Base-by-base conservation (phyloP, 768 basidiomycete genomes). In the Tricholoma furcatifolium region DNA sequence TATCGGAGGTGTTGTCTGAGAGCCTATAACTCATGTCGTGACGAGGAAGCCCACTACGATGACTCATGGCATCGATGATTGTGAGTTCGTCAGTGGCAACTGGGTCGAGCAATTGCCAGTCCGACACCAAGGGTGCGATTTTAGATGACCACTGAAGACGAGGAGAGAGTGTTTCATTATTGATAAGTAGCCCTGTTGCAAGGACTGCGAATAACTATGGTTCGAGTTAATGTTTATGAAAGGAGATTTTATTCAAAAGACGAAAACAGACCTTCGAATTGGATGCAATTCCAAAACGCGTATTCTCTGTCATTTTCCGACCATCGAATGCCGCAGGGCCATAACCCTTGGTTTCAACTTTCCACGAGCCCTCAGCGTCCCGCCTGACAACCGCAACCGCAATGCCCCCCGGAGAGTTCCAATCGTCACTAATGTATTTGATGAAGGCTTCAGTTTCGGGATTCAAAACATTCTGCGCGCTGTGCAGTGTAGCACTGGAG, bases 321-420 rank as follows among this genome's bases (percentile, higher is more conserved):
- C 62, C 62, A 43, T 61, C 58, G 4, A 41, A 34, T 6, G 53
- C 52, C 3, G 67, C 65, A 12, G 31, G 50, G 6, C 67, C 67
- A 41, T 66, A 67, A 4, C 66, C 66, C 55, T 66, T 65, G 5
- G 60, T 64, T 47, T 67, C 66, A 27, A 64, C 54, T 11, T 56
- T 57, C 65, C 65, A 69, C 11, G 52, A 54, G 12, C 62, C 61
- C 11, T 57, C 53, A 9, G 50, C 57, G 20, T 59, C 55, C 48
- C 56, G 59, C 43, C 55, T 58, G 1, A 66, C 66, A 18, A 67
- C 59, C 9, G 66, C 67, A 17, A 69, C 51, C 5, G 60, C 58
- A 11, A 65, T 52, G 7, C 67, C 68, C 4, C 62, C 65, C 9
- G 67, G 60, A 17, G 64, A 61, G 42, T 62, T 57, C 62, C 62